Evolutionary conservation across 306 rosid species (phyloP).

Genomic region (Trifolium subterraneum): DNA sequence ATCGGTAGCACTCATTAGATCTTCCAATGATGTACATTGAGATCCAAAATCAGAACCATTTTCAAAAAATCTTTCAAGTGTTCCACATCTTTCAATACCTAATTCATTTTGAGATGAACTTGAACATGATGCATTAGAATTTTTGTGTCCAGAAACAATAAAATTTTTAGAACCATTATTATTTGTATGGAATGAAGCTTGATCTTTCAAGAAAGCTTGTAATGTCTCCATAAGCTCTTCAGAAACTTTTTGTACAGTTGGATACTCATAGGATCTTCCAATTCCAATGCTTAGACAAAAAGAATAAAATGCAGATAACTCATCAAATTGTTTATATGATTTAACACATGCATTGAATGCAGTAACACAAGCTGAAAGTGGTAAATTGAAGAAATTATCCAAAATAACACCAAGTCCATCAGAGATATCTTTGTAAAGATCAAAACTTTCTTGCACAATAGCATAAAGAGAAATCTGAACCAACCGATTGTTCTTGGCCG

Average conservation of each 20-base stretch:
- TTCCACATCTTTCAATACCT: conserved; percentile 39
- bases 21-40: conserved; percentile 60
- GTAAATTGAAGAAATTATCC: conserved; percentile 73
- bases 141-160: conserved; percentile 8
- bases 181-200: conserved; percentile 53
- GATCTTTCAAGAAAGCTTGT: conserved; percentile 80
- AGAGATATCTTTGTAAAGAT: conserved; percentile 70
- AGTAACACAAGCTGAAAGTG: conserved; percentile 55
- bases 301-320: conserved; percentile 60
- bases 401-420: conserved; percentile 73
- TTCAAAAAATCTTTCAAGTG: conserved; percentile 46
- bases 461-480: conserved; percentile 62
- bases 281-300: conserved; percentile 65
- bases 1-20: conserved; percentile 56
- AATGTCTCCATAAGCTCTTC: conserved; percentile 76
- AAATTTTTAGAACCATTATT: conserved; percentile 27
- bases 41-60: conserved; percentile 50
- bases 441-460: conserved; percentile 82
- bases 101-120: conserved; percentile 44
- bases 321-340: conserved; percentile 79
- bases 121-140: background rate
- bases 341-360: conserved; percentile 76
- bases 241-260: conserved; percentile 74
- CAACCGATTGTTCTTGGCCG: conserved; percentile 59
- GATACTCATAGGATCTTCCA: conserved; percentile 91